Conservation (phyloP, 2,329 filamentous ascomycete species). For the Penicillium sumatraense region DNA sequence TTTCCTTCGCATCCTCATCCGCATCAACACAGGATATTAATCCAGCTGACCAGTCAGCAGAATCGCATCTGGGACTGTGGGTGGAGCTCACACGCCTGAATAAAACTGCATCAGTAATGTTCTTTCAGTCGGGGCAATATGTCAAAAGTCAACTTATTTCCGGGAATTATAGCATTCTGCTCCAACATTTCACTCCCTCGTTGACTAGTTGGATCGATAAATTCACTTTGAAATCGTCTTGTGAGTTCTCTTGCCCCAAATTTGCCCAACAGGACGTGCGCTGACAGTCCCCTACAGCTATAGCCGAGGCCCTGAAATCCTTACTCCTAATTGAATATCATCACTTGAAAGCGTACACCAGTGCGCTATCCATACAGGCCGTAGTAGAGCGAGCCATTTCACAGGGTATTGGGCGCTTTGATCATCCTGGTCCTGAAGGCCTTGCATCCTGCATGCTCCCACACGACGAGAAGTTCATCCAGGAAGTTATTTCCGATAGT, state of each 20-base stretch:
- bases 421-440: neutral
- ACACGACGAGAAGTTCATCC: neutral
- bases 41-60: neutral
- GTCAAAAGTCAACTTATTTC: neutral
- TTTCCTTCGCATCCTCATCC: neutral
- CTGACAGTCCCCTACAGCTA: neutral
- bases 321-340: slow-evolving; percentile 1
- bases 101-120: neutral
- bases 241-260: neutral
- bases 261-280: too few species aligned
- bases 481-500: neutral
- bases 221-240: neutral
- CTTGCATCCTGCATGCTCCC: neutral
- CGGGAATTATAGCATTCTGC: neutral
- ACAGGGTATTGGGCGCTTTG: neutral
- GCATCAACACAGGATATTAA: neutral
- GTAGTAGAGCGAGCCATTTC: neutral
- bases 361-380: neutral
- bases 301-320: neutral
- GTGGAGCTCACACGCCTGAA: neutral
- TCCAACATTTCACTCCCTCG: neutral
- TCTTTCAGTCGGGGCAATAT: neutral
- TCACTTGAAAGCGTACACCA: neutral
- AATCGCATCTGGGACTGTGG: neutral
- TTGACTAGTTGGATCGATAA: neutral